Conservation (phyloP, 2,329 filamentous ascomycete species). For the Fusarium sp. region DNA sequence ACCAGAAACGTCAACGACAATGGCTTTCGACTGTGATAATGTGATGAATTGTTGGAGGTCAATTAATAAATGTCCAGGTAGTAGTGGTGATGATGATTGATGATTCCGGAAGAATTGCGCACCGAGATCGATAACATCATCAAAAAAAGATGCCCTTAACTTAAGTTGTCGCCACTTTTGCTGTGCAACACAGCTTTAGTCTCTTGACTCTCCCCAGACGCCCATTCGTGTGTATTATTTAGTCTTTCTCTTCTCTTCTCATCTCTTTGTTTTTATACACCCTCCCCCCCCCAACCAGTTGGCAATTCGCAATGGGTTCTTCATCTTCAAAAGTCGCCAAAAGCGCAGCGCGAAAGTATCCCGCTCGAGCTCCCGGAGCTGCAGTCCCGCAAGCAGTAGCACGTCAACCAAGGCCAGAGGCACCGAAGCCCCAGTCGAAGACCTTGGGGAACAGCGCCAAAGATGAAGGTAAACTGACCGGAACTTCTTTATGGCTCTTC, state of each 20-base stretch:
- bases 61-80: not conserved
- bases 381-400: conserved; percentile 34
- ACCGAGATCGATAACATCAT: conserved; percentile 35
- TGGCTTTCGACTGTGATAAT: not conserved
- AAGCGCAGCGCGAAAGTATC: conserved; percentile 57
- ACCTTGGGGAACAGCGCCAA: conserved; percentile 19
- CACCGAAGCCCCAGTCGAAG: conserved; percentile 17
- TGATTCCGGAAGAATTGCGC: conserved; percentile 42
- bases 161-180: conserved; percentile 10
- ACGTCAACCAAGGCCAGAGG: conserved; percentile 28
- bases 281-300: not conserved
- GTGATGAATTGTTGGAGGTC: not conserved
- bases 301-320: conserved; percentile 52
- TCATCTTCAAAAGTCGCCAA: conserved; percentile 58
- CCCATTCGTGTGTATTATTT: conserved; percentile 1
- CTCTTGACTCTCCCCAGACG: not conserved
- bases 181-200: not conserved
- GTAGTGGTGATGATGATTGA: not conserved
- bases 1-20: not conserved
- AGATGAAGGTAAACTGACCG: conserved; percentile 35
- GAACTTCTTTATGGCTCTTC: not conserved
- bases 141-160: conserved; percentile 12
- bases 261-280: not conserved
- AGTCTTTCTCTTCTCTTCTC: not conserved
- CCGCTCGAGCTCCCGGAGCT: conserved; percentile 50